These are phyloP conservation scores for Bombardia bombarda DNA, from an alignment of 495 filamentous ascomycete genomes.

Conservation along the genomic window DNA sequence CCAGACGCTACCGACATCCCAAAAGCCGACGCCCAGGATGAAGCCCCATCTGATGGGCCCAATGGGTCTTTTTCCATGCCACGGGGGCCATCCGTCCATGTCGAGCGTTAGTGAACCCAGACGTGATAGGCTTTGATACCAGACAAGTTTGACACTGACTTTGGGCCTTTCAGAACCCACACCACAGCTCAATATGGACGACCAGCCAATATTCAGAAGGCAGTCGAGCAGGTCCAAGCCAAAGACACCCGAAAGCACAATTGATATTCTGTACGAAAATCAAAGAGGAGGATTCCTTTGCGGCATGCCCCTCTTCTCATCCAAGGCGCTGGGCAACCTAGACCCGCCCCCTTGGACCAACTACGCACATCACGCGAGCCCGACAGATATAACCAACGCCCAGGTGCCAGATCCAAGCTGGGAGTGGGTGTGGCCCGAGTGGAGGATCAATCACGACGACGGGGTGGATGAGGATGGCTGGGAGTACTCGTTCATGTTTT, in stretches of 20 bases:
- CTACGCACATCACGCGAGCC: slow-evolving; percentile 56
- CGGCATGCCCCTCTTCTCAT: slow-evolving; percentile 81
- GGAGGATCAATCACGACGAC: slow-evolving; percentile 88
- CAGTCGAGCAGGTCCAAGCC: slow-evolving; percentile 3
- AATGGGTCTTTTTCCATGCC: not conserved
- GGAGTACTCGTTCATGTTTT: slow-evolving; percentile 88
- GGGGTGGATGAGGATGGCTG: slow-evolving; percentile 84
- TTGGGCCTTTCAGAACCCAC: too few species aligned
- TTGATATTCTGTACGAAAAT: slow-evolving; percentile 95
- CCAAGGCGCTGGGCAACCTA: slow-evolving; percentile 74
- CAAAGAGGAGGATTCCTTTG: slow-evolving; percentile 78
- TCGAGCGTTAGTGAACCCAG: slow-evolving; percentile 16
- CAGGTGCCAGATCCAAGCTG: slow-evolving; percentile 93
- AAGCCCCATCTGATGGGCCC: not conserved
- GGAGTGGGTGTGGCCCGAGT: slow-evolving; percentile 92
- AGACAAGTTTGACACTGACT: too few species aligned
- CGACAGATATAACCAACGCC: slow-evolving; percentile 82
- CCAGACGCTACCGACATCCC: not conserved
- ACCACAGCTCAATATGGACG: too few species aligned
- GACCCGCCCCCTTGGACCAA: slow-evolving; percentile 88
- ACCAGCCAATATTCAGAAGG: too few species aligned
- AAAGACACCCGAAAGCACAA: slow-evolving; percentile 43
- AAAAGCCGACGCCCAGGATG: not conserved
- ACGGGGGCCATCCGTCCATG: slow-evolving; percentile 8
- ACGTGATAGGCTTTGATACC: too few species aligned